Evolutionary conservation across 2,329 filamentous ascomycete genomes (phyloP).

Genomic region (Cladosporium sphaerospermum): DNA sequence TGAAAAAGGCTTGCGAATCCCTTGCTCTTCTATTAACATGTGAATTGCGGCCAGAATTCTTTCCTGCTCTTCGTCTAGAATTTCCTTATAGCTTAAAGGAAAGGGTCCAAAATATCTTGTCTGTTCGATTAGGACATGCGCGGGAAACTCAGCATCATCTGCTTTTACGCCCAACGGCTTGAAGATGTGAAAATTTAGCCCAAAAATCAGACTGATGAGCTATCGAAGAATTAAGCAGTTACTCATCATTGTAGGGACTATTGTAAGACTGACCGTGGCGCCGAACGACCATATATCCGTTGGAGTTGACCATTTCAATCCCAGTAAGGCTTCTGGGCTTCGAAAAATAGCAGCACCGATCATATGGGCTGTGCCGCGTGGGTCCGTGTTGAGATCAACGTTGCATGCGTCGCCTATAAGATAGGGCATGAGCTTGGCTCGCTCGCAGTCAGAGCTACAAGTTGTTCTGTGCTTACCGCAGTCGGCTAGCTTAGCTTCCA

Average conservation of each 20-base stretch:
- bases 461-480: not conserved
- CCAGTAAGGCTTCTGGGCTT: conserved; percentile 32
- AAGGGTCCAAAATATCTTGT: conserved; percentile 22
- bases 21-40: conserved; percentile 14
- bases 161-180: conserved; percentile 18
- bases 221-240: conserved; percentile 12
- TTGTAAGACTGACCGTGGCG: conserved; percentile 26
- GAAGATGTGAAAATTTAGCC: conserved; percentile 24
- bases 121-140: conserved; percentile 22
- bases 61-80: conserved; percentile 18
- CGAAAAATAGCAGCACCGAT: conserved; percentile 35
- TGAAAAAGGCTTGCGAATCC: conserved; percentile 21
- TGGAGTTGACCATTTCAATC: conserved; percentile 32
- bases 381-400: conserved; percentile 21
- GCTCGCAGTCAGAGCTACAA: not conserved
- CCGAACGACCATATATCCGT: conserved; percentile 39
- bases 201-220: conserved; percentile 28
- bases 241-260: not conserved
- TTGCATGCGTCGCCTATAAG: not conserved
- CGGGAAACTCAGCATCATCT: conserved; percentile 22
- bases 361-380: conserved; percentile 17
- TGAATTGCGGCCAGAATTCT: conserved; percentile 13
- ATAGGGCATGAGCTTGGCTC: not conserved
- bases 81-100: conserved; percentile 20
- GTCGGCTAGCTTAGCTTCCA: conserved; percentile 25